Evolutionary conservation across 1,284 basidiomycete species (phyloP), one percentile per base, ranked within the genome.

Genomic region (Heterobasidion annosum): DNA sequence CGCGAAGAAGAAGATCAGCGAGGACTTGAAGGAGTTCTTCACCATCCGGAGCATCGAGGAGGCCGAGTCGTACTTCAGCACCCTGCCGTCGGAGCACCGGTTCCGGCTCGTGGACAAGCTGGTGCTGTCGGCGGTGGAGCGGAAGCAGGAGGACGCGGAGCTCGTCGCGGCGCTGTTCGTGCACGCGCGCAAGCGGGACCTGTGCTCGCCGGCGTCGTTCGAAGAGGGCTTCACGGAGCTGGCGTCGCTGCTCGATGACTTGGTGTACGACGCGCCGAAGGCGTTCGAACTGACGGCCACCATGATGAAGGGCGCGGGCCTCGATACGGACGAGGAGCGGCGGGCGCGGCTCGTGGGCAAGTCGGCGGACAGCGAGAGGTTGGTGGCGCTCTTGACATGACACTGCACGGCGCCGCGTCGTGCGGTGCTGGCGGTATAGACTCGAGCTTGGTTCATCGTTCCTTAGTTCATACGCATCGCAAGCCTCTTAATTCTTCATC

Each of bases 231-330:
- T 94, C 68, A 68, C 69, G 55, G 74, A 77, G 1, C 77, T 83
- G 53, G 82, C 88, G 54, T 86, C 90, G 67, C 71, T 85, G 57
- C 75, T 97, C 61, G 91, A 93, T 64, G 93, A 97, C 65, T 82
- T 93, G 55, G 82, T 84, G 16, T 87, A 94, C 63, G 93, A 98
- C 67, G 90, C 88, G 57, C 94, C 94, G 3, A 87, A 88, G 65
- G 93, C 92, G 0, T 86, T 88, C 72, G 71, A 79, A 57, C 79
- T 86, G 52, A 84, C 93, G 67, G 91, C 84, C 8, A 75, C 77
- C 54, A 81, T 93, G 71, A 69, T 93, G 56, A 83, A 82, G 65
- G 83, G 81, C 46, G 75, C 87, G 18, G 76, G 75, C 19, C 70
- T 70, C 45, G 72, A 74, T 58, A 16, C 70, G 60, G 79, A 89